Percentiles rank a stretch among this genome's conserved stretches.
Evolutionary conservation across 2,329 filamentous ascomycete genomes (phyloP).

Genomic region (Aschersonia sp.): DNA sequence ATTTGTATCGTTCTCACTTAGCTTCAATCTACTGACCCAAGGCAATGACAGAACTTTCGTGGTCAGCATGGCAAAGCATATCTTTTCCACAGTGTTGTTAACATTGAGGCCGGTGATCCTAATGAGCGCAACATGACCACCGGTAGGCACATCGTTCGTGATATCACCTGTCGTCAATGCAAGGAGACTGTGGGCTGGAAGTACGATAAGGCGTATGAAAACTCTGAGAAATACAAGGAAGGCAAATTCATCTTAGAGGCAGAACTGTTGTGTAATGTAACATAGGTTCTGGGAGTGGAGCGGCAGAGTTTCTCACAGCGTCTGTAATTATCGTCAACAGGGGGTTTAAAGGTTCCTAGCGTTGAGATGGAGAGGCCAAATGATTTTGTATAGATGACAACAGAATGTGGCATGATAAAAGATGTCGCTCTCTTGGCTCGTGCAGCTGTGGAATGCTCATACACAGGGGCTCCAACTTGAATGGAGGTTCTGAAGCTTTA

Average conservation of each 20-base stretch:
- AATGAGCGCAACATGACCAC: slow-evolving; percentile 97
- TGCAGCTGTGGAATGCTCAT: no score
- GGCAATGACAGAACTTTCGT: slow-evolving; percentile 65
- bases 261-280: slow-evolving; percentile 72
- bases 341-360: not conserved
- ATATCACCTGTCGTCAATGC: slow-evolving; percentile 85
- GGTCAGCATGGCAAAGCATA: slow-evolving; percentile 97
- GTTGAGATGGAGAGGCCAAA: not conserved
- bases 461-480: no score
- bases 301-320: no score
- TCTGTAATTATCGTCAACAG: not conserved
- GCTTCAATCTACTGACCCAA: not conserved
- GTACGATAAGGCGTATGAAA: slow-evolving; percentile 93
- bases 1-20: not conserved
- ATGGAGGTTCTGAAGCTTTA: no score
- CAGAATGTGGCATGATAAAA: no score
- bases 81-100: slow-evolving; percentile 89
- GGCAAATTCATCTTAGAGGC: slow-evolving; percentile 95
- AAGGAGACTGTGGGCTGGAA: slow-evolving; percentile 93
- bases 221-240: slow-evolving; percentile 94
- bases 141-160: slow-evolving; percentile 81
- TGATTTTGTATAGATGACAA: no score
- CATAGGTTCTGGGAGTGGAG: slow-evolving; percentile 6
- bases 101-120: slow-evolving; percentile 70
- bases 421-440: no score